phyloP scores from a whole-genome alignment of 1,139 yeast species.

The Kurtzmaniella quercitrusa region DNA sequence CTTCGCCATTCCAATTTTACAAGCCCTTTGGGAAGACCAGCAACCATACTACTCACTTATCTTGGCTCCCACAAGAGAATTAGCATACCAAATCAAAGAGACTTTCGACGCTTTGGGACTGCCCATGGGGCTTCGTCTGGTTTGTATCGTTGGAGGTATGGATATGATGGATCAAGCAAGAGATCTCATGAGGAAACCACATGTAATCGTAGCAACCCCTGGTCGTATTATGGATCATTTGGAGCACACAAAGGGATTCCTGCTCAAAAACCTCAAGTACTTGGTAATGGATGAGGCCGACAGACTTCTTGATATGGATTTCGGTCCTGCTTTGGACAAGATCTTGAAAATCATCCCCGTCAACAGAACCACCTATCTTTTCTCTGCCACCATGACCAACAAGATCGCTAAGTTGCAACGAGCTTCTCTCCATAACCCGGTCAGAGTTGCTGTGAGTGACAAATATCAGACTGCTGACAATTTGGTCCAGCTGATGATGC shows the following conservation, averaged over 20 bases:
- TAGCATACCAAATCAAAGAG: constrained; percentile 93
- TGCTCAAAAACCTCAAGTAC: constrained; percentile 71
- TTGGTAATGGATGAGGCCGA: constrained; percentile 98
- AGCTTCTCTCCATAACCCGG: constrained; percentile 87
- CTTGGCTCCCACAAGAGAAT: constrained; percentile 93
- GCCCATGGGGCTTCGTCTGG: constrained; percentile 82
- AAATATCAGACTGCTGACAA: constrained; percentile 93
- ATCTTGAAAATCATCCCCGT: constrained; percentile 82
- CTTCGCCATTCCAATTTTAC: constrained; percentile 84
- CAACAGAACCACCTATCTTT: constrained; percentile 79
- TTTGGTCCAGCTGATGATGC: constrained; percentile 81
- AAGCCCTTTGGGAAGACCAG: constrained; percentile 85
- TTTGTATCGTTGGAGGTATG: constrained; percentile 96
- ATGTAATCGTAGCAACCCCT: constrained; percentile 84
- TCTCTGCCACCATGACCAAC: constrained; percentile 95
- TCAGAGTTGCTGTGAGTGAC: constrained; percentile 82
- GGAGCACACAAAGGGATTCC: constrained; percentile 91
- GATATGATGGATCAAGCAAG: constrained; percentile 97
- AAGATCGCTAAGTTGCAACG: constrained; percentile 93
- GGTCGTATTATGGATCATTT: constrained; percentile 86
- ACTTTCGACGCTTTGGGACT: constrained; percentile 93
- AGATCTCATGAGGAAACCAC: constrained; percentile 91
- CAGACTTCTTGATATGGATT: constrained; percentile 90
- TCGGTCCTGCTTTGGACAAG: constrained; percentile 90
- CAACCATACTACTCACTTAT: constrained; percentile 86